Conservation (phyloP, 2,329 filamentous ascomycete genomes). For the Neonectria sp. region DNA sequence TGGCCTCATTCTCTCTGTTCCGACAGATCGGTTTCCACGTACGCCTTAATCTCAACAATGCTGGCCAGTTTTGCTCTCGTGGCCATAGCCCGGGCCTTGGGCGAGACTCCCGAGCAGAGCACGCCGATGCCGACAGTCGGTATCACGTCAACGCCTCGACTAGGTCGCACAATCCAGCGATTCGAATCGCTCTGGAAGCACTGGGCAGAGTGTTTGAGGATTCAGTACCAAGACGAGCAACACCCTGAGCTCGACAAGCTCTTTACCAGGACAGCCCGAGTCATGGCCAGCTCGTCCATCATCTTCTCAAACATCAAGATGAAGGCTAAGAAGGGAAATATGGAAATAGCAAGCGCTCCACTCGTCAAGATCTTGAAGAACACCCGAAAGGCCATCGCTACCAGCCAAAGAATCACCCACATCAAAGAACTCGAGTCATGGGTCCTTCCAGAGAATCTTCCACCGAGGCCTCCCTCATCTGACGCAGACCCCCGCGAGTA, state of each 20-base stretch:
- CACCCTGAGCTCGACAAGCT: slow-evolving; percentile 30
- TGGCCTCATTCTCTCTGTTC: slow-evolving; percentile 3
- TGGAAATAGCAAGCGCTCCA: slow-evolving; percentile 21
- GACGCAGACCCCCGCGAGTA: slow-evolving; percentile 22
- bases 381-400: slow-evolving; percentile 33
- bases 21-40: slow-evolving; percentile 14
- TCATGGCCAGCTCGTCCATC: slow-evolving; percentile 30
- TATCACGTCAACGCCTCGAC: slow-evolving; percentile 22
- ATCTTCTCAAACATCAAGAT: slow-evolving; percentile 37
- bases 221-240: slow-evolving; percentile 16
- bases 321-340: slow-evolving; percentile 15
- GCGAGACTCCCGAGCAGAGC: slow-evolving; percentile 35
- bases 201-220: slow-evolving; percentile 22
- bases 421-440: slow-evolving; percentile 29
- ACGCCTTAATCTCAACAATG: slow-evolving; percentile 22
- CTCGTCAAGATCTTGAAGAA: slow-evolving; percentile 30
- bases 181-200: slow-evolving; percentile 30
- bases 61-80: slow-evolving; percentile 33
- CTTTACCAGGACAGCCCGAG: slow-evolving; percentile 26
- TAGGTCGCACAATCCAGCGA: slow-evolving; percentile 28
- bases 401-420: slow-evolving; percentile 35
- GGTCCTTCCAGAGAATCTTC: slow-evolving; percentile 21
- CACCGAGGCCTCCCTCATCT: slow-evolving; percentile 9
- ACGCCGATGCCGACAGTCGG: slow-evolving; percentile 19
- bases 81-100: slow-evolving; percentile 31